These are phyloP conservation scores for Penicillium tannophilum DNA, from an alignment of 495 filamentous ascomycete species.

Conservation along the genomic window DNA sequence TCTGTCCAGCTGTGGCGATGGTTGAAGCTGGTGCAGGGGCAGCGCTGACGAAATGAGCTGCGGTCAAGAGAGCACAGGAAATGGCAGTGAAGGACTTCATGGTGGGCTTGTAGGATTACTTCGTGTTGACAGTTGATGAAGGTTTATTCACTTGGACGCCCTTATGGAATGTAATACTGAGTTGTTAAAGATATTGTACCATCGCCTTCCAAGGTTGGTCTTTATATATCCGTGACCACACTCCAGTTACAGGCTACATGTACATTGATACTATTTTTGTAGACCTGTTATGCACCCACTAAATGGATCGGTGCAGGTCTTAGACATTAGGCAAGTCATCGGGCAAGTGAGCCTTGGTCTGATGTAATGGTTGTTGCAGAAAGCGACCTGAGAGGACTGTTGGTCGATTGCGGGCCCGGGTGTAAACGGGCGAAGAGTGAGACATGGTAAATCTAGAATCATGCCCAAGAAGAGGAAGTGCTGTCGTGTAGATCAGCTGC, in stretches of 20 bases:
- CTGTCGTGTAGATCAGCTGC: constrained; percentile 14
- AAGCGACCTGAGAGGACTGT: not conserved
- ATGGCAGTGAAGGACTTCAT: constrained; percentile 29
- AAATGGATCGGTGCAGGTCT: constrained; percentile 24
- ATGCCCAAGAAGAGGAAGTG: constrained; percentile 6
- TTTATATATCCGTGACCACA: constrained; percentile 20
- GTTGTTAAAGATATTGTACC: too few species aligned
- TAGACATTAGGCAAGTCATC: constrained; percentile 18
- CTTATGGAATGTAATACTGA: not conserved
- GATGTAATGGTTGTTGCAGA: not conserved
- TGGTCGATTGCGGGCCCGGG: constrained; percentile 8
- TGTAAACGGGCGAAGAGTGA: constrained; percentile 11
- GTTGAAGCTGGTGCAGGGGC: constrained; percentile 10
- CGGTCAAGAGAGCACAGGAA: constrained; percentile 24
- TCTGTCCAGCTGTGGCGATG: not conserved
- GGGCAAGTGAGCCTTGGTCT: not conserved
- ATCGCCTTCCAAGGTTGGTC: too few species aligned
- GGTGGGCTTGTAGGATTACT: not conserved
- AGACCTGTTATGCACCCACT: not conserved
- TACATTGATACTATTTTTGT: constrained; percentile 12
- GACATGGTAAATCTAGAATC: constrained; percentile 13
- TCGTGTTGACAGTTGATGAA: not conserved
- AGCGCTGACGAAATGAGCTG: constrained; percentile 20
- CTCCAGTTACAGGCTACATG: not conserved
- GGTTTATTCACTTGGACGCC: not conserved